Base-by-base conservation (phyloP, 2,329 filamentous ascomycete species). In the Diaporthe amygdali region DNA sequence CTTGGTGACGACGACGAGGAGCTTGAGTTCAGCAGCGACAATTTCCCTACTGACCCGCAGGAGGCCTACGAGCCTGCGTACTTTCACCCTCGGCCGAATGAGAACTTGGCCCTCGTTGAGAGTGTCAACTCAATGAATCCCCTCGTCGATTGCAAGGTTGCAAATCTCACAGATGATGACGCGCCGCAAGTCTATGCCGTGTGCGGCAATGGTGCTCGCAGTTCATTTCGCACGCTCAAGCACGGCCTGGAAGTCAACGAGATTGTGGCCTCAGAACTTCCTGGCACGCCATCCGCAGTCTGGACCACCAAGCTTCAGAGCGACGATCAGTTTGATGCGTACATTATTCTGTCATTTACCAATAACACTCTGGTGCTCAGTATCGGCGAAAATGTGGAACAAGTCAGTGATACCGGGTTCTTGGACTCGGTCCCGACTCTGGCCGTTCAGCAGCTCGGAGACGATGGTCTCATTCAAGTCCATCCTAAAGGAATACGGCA, bases 401-500 rank as follows among this genome's bases (percentile, higher is more conserved):
- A 98, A 82, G 95, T 98, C 4, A 95, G 92, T 9, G 95, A 98
- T 78, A 97, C 95, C 12, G 95, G 96, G 0, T 98, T 99, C 78
- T 84, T 98, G 12, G 93, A 94, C 0, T 93, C 93, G 14, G 95
- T 96, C 10, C 92, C 95, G 2, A 99, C 97, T 0, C 85, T 99
- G 20, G 95, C 95, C 8, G 94, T 97, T 6, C 96, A 98, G 78
- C 94, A 98, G 77, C 91, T 99, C 63, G 97, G 96, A 51, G 95
- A 98, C 70, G 94, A 97, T 79, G 94, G 95, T 32, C 86, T 98
- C 49, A 91, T 99, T 22, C 96, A 99, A 80, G 94, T 99, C 7
- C 95, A 99, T 77, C 95, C 96, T n/a, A 95, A 95, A 78, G 96
- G 96, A 69, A 97, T 99, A 72, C 90, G 95, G 61, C 95, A 98